Conservation (phyloP, 495 filamentous ascomycete species). For the Penicillium lividum region DNA sequence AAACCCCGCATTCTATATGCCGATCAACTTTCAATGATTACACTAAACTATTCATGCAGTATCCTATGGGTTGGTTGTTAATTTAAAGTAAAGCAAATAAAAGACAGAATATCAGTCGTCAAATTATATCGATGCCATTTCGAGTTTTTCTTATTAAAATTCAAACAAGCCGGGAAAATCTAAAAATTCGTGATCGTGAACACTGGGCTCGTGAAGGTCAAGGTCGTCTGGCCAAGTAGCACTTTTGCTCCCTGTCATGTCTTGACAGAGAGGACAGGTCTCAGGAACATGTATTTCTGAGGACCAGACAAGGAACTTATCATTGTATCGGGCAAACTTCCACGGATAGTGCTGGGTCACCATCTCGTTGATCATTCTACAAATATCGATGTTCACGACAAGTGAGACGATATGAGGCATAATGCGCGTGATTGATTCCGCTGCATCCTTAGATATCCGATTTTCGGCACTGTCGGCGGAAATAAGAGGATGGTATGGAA, state of each 20-base stretch:
- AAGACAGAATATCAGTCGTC: no score
- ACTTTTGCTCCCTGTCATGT: not conserved
- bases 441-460: not conserved
- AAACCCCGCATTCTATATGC: not conserved
- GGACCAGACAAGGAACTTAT: not conserved
- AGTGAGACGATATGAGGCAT: slow-evolving; percentile 12
- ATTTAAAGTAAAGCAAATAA: no score
- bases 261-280: not conserved
- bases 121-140: not conserved
- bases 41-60: no score
- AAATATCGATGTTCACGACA: slow-evolving; percentile 20
- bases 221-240: not conserved
- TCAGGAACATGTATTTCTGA: not conserved
- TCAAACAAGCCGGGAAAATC: slow-evolving; percentile 21
- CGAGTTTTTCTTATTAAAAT: not conserved
- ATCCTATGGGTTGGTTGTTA: no score
- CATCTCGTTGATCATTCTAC: slow-evolving; percentile 26
- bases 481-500: slow-evolving; percentile 1
- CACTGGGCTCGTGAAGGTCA: not conserved
- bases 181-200: not conserved
- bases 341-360: slow-evolving; percentile 20
- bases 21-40: no score
- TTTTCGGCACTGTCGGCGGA: not conserved
- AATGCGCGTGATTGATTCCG: slow-evolving; percentile 9
- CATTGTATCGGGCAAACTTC: not conserved